phyloP scores from a whole-genome alignment of 2,329 filamentous ascomycete species.

The Trichoderma citrinoviride region DNA sequence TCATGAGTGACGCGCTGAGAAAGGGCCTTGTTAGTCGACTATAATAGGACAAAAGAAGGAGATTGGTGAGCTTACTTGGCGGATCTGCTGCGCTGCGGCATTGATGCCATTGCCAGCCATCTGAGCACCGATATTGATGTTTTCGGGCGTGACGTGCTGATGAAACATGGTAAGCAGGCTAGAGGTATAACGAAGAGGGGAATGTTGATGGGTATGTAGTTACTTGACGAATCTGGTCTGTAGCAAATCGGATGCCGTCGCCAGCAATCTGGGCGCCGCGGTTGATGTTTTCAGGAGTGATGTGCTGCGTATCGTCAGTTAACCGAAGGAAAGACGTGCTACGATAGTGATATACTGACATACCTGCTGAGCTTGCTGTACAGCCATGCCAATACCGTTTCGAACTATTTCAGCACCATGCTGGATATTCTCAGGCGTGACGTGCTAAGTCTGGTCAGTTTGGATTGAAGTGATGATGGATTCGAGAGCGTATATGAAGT shows the following conservation, averaged over 20 bases:
- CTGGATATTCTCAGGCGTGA: not conserved
- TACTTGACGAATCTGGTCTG: not conserved
- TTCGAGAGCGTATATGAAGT: not conserved
- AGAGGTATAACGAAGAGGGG: accelerated
- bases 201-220: not conserved
- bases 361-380: not conserved
- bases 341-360: not conserved
- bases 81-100: not conserved
- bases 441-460: not conserved
- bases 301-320: not conserved
- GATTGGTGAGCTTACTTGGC: not conserved
- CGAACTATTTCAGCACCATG: not conserved
- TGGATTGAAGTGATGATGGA: too few species aligned
- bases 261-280: not conserved
- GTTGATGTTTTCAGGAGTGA: not conserved
- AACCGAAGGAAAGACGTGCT: not conserved
- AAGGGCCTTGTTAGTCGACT: not conserved
- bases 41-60: not conserved
- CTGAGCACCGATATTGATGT: not conserved
- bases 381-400: not conserved
- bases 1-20: not conserved
- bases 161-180: not conserved
- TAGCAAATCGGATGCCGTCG: not conserved
- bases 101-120: not conserved
- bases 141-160: constrained; percentile 3